These are phyloP conservation scores for Leucosporidium scottii DNA, from an alignment of 768 basidiomycete genomes.

Conservation along the genomic window DNA sequence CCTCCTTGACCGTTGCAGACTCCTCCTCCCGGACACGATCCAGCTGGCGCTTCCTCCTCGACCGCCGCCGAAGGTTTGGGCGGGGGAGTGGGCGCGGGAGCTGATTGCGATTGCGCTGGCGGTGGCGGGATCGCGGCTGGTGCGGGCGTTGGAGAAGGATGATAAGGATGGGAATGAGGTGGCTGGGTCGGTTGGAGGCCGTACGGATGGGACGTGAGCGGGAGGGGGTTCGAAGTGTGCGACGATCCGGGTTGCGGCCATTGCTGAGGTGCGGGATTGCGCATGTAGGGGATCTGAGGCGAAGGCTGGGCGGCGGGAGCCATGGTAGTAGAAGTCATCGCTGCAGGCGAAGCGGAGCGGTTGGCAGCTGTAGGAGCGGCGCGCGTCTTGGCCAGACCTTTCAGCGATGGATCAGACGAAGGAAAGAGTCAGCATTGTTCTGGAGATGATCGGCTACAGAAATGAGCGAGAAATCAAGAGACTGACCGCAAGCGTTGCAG, in stretches of 20 bases:
- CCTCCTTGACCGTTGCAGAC: slow-evolving; percentile 97
- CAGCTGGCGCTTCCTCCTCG: slow-evolving; percentile 37
- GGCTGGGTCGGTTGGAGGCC: background rate
- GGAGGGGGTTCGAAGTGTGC: background rate
- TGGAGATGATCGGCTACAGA: too few species aligned
- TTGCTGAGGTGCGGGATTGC: background rate
- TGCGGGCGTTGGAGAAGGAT: background rate
- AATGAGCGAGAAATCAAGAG: background rate
- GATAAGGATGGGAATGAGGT: background rate
- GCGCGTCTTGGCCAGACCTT: background rate
- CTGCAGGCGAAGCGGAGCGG: background rate
- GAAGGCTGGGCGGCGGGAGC: background rate
- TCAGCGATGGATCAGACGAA: too few species aligned
- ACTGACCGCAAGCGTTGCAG: slow-evolving; percentile 86
- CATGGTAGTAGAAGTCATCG: background rate
- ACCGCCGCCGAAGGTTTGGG: slow-evolving; percentile 41
- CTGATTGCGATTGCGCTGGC: slow-evolving; percentile 48
- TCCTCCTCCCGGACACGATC: slow-evolving; percentile 96
- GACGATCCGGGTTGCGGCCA: background rate
- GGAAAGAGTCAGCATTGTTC: background rate
- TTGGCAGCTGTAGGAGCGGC: background rate
- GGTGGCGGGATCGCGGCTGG: slow-evolving; percentile 33
- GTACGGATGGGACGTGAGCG: slow-evolving; percentile 40
- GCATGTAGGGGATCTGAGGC: background rate
- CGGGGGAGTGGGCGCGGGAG: slow-evolving; percentile 44